Evolutionary conservation across 495 filamentous ascomycete genomes (phyloP).

Genomic region (Thozetella sp.): DNA sequence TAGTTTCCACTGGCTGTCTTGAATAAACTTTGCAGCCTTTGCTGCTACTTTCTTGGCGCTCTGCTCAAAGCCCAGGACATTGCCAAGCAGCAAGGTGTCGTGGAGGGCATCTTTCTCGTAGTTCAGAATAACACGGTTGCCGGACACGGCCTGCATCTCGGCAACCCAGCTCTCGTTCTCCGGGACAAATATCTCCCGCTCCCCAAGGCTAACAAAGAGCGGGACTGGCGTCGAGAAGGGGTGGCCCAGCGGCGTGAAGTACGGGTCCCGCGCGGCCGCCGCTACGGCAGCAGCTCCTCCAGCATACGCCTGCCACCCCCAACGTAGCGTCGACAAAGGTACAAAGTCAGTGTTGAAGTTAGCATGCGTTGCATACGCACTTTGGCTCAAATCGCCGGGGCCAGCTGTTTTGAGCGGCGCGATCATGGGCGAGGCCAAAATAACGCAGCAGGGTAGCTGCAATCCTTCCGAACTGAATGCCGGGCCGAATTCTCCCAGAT

Average conservation of each 20-base stretch:
- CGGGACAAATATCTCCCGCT: constrained; percentile 8
- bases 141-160: constrained; percentile 8
- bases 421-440: constrained; percentile 16
- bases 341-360: constrained; percentile 9
- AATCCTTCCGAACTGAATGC: neutral
- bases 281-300: neutral
- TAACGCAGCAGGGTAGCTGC: constrained; percentile 9
- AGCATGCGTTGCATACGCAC: neutral
- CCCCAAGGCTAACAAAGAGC: constrained; percentile 11
- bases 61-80: constrained; percentile 11
- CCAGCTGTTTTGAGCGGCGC: constrained; percentile 9
- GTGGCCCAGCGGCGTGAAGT: constrained; percentile 14
- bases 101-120: constrained; percentile 11
- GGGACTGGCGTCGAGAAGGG: constrained; percentile 12
- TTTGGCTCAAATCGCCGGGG: neutral
- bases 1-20: neutral
- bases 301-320: constrained; percentile 10
- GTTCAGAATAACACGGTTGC: constrained; percentile 10
- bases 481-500: constrained; percentile 32
- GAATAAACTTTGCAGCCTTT: constrained; percentile 7
- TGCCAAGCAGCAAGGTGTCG: constrained; percentile 11
- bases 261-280: neutral
- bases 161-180: constrained; percentile 3
- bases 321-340: constrained; percentile 7
- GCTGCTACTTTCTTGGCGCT: constrained; percentile 11